A percentile compares a stretch with the other conserved stretches of the same genome.
phyloP scores from a whole-genome alignment of 1,284 basidiomycete genomes.

The Cryptococcus wingfieldii region DNA sequence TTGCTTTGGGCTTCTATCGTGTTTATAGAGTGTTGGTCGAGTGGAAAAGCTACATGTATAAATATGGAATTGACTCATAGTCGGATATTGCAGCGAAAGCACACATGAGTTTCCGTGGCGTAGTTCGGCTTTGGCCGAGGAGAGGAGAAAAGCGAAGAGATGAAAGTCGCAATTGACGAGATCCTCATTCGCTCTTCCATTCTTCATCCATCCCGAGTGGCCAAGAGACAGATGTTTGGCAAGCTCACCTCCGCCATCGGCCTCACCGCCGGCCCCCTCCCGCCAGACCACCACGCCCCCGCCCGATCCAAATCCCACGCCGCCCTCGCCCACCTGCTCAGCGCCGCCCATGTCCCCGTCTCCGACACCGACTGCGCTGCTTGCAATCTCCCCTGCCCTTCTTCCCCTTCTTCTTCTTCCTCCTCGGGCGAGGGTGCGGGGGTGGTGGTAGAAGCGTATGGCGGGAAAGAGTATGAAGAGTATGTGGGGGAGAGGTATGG shows the following conservation, averaged over 20 bases:
- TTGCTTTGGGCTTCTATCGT: too few species aligned
- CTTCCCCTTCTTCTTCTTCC: not conserved
- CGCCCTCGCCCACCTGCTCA: constrained; percentile 44
- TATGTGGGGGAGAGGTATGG: constrained; percentile 38
- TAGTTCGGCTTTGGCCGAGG: too few species aligned
- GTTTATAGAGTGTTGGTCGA: too few species aligned
- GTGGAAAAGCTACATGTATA: too few species aligned
- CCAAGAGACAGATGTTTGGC: constrained; percentile 25
- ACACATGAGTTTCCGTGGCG: too few species aligned
- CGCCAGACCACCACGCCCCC: constrained; percentile 23
- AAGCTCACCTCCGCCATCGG: constrained; percentile 35
- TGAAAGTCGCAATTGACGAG: not conserved
- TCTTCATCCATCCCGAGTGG: not conserved
- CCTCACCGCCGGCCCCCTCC: constrained; percentile 10
- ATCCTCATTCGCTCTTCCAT: not conserved
- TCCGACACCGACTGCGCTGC: constrained; percentile 65
- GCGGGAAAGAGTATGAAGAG: constrained; percentile 34
- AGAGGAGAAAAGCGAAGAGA: too few species aligned
- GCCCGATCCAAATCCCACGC: constrained; percentile 31
- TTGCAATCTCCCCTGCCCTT: constrained; percentile 66
- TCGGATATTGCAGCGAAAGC: too few species aligned
- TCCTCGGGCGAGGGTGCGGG: constrained; percentile 22
- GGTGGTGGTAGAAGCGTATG: constrained; percentile 27
- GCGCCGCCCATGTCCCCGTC: constrained; percentile 60
- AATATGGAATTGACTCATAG: too few species aligned